Evolutionary conservation across 805 yeast genomes (phyloP), one percentile per base, ranked within the genome.

Genomic region (Candida montana): DNA sequence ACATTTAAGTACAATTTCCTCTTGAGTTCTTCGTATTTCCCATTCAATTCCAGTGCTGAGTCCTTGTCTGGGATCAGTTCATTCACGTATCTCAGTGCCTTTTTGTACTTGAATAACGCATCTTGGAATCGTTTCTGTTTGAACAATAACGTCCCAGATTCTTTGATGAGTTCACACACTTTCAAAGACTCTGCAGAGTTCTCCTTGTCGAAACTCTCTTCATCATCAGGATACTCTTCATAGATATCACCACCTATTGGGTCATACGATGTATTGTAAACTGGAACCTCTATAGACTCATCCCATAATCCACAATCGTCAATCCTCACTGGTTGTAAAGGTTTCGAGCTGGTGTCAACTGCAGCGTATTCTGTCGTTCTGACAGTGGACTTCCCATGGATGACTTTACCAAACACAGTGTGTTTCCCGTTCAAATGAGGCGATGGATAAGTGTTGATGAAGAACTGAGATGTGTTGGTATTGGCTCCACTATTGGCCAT

Each of bases 201-300:
- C 16, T 83, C 80, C 34, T 74, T 73, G 42, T 75, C 79, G 37
- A 81, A 75, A 43, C 70, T 59, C 3, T 55, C 64, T 50, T 83
- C 87, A 58, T 85, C 95, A 45, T 79, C 89, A 0, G 93, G 95
- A 50, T 69, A 77, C 58, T 84, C 93, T 60, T 84, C 93, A 52
- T 71, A 85, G 0, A 75, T 57, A 52, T 85, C 95, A 7, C 86
- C 87, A 1, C 83, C 88, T 7, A 79, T 65, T 0, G 63, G 54
- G 45, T 74, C 75, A 50, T 77, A 76, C 36, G 83, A 73, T 0
- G 89, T 85, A 51, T 79, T 79, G 51, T 53, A 74, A 2, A 81
- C 68, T 0, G 91, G 91, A 3, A 79, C 57, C 0, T 58, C 69
- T 65, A 74, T 72, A 0, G 59, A 58, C 8, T 68, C 71, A 7